These are phyloP conservation scores for Penicillium sp. DNA, from an alignment of 2,329 filamentous ascomycete species.

Conservation along the genomic window DNA sequence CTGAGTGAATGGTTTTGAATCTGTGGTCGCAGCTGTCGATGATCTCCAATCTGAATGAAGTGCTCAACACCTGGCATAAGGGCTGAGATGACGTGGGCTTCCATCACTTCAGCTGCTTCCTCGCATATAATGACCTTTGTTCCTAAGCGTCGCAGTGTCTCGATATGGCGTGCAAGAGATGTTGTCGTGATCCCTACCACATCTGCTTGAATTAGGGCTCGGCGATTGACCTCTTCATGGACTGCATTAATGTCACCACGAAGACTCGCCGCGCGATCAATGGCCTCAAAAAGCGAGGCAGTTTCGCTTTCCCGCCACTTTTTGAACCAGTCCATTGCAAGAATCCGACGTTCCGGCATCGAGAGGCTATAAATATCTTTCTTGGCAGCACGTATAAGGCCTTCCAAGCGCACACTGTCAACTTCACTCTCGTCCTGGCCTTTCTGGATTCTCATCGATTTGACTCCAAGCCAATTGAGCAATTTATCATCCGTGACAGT, in stretches of 20 bases:
- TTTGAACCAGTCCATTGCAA: conserved; percentile 6
- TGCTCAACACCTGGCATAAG: conserved; percentile 43
- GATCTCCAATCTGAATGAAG: conserved; percentile 39
- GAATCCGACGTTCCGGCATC: not conserved
- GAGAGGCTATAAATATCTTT: conserved; percentile 2
- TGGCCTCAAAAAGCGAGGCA: not conserved
- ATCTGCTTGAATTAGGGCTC: conserved; percentile 10
- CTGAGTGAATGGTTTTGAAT: conserved; percentile 20
- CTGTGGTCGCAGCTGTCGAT: conserved; percentile 35
- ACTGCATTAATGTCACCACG: not conserved
- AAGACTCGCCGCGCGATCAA: conserved; percentile 1
- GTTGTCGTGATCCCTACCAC: conserved; percentile 15
- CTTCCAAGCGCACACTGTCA: conserved; percentile 1
- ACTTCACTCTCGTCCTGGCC: not conserved
- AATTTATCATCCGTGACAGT: not conserved
- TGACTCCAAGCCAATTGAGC: not conserved
- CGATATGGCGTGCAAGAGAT: conserved; percentile 7
- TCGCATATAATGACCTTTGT: conserved; percentile 56
- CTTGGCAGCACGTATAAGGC: not conserved
- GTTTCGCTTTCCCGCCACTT: not conserved
- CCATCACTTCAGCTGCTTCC: conserved; percentile 67
- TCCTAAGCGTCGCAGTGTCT: conserved; percentile 9
- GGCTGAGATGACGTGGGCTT: conserved; percentile 52
- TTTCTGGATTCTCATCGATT: not conserved
- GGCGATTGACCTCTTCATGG: conserved; percentile 4